Evolutionary conservation across 768 basidiomycete genomes (phyloP).

Genomic region (Neoboletus subvelutipes): DNA sequence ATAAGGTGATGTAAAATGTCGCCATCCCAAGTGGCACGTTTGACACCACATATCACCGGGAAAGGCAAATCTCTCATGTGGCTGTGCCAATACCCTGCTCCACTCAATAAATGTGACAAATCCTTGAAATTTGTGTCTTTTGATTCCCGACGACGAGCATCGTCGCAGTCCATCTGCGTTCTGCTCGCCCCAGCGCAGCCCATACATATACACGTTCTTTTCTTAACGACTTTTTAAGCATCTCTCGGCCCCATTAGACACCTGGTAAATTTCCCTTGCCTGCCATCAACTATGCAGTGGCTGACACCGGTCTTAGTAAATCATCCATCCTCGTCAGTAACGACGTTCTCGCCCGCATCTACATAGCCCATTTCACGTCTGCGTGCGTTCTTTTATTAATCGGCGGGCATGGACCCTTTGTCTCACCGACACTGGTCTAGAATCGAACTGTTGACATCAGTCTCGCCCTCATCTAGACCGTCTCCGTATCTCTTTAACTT

Average conservation of each 20-base stretch:
- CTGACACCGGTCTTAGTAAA: conserved; percentile 20
- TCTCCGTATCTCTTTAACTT: conserved; percentile 1
- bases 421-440: conserved; percentile 18
- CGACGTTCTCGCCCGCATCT: conserved; percentile 8
- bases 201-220: conserved; percentile 10
- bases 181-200: background rate
- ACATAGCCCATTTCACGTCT: conserved; percentile 1
- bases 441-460: conserved; percentile 15
- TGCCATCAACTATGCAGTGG: background rate
- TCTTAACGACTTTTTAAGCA: conserved; percentile 14
- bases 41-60: background rate
- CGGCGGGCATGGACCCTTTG: background rate
- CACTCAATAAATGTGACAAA: conserved; percentile 25
- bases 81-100: conserved; percentile 21
- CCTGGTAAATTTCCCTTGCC: conserved; percentile 3
- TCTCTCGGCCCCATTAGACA: background rate
- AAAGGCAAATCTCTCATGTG: conserved; percentile 23
- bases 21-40: background rate
- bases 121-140: conserved; percentile 19
- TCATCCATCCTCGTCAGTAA: conserved; percentile 10
- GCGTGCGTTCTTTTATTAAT: conserved; percentile 11
- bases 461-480: background rate
- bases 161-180: conserved; percentile 4
- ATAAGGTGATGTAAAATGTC: conserved; percentile 6
- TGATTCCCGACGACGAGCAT: conserved; percentile 18